Evolutionary conservation across 1,139 yeast species (phyloP).

Genomic region (Debaryomyces udenii): DNA sequence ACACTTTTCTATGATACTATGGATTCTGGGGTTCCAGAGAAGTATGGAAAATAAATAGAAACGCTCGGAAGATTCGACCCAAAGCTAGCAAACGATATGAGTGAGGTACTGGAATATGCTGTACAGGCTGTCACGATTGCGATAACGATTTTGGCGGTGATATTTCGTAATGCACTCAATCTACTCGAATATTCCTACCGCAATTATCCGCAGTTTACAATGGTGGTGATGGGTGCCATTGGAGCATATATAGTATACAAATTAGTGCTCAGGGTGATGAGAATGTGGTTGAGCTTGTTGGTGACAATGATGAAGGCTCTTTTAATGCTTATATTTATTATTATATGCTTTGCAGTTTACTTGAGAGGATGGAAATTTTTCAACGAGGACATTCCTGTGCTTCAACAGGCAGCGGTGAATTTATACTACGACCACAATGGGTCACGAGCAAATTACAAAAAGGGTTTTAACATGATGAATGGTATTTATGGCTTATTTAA

Average conservation of each 20-base stretch:
- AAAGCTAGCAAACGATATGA: conserved; percentile 5
- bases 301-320: conserved; percentile 24
- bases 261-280: conserved; percentile 22
- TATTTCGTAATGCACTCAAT: conserved; percentile 19
- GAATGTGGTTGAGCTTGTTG: conserved; percentile 31
- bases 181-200: conserved; percentile 21
- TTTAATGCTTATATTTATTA: conserved; percentile 15
- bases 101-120: conserved; percentile 17
- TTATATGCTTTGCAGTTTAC: conserved; percentile 19
- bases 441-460: conserved; percentile 6
- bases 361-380: conserved; percentile 25
- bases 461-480: conserved; percentile 4
- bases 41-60: neutral
- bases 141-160: conserved; percentile 19
- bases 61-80: neutral
- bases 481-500: conserved; percentile 5
- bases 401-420: conserved; percentile 13
- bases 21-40: conserved; percentile 2
- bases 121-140: conserved; percentile 17
- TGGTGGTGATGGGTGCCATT: conserved; percentile 21
- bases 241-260: conserved; percentile 27
- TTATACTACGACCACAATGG: conserved; percentile 4
- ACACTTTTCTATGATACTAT: no score
- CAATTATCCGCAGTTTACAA: conserved; percentile 30
- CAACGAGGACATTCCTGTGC: conserved; percentile 22